Base-by-base conservation (phyloP, 306 rosid species). In the Neltuma alba region DNA sequence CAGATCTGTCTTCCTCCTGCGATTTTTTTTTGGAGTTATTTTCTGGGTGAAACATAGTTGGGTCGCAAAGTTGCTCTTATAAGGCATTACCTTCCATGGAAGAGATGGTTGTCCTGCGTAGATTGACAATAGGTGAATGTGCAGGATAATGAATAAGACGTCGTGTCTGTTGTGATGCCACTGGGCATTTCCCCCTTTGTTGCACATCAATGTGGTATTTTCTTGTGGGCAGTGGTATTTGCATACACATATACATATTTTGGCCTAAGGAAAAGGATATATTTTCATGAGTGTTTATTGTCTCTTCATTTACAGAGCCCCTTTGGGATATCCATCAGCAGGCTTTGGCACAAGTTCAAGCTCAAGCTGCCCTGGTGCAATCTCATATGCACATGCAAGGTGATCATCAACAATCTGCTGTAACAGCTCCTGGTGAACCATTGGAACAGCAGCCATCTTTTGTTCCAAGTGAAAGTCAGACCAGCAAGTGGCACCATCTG, bases 321-420 rank as follows among this genome's bases (percentile, higher is more conserved):
- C 40, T 96, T 96, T 84, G 99, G 99, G 79, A 93, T 96, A 86
- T 96, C 99, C 99, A 96, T 83, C 99, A 93, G 79, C 99, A 96
- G 84, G 99, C 98, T 50, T 83, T 96, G 84, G 99, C 99, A 66
- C 99, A 96, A 85, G 97, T 96, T 80, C 92, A 97, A 38, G 97
- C 99, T 82, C 99, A 92, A 84, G 97, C 97, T 79, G 98, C 86
- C 83, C 63, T 96, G 21, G 93, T 93, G 33, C 96, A 96, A 55
- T 90, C 99, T 72, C 94, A 85, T 37, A 69, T 90, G 85, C 91
- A 92, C 57, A 85, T 87, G 91, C 97, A 91, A 82, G 83, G 86
- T 64, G 96, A 96, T 57, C 87, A 90, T 72, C 98, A 89, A 77
- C 76, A 78, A 37, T 75, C 89, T 65, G 62, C 87, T 9, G 33